Evolutionary conservation across 2,329 filamentous ascomycete genomes (phyloP).

Genomic region (Catunica adiposa): DNA sequence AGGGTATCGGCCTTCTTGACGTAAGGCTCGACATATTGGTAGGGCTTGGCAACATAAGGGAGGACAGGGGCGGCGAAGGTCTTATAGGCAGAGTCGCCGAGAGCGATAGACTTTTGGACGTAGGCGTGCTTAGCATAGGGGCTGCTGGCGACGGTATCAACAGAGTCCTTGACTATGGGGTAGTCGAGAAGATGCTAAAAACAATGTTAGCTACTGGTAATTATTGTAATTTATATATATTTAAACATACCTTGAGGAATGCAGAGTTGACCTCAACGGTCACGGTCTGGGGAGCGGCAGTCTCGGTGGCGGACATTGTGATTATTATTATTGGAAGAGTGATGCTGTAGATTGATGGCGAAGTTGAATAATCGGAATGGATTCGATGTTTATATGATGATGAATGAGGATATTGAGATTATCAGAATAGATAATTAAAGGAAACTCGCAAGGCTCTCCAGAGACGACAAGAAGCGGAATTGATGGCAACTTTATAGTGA

Average conservation of each 20-base stretch:
- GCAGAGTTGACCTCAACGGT: slow-evolving; percentile 25
- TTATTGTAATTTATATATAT: not conserved
- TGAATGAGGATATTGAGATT: not conserved
- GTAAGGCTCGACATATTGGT: slow-evolving; percentile 71
- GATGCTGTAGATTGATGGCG: not conserved
- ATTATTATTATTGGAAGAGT: not conserved
- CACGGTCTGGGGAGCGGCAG: slow-evolving; percentile 5
- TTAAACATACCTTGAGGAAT: slow-evolving; percentile 30
- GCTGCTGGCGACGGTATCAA: slow-evolving; percentile 27
- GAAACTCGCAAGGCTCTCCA: not conserved
- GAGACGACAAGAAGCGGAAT: not conserved
- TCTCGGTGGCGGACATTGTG: slow-evolving; percentile 24
- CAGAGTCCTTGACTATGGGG: slow-evolving; percentile 63
- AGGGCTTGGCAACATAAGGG: slow-evolving; percentile 53
- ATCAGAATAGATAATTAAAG: not conserved
- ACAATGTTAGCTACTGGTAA: not conserved
- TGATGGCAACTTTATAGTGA: not conserved
- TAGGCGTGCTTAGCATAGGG: slow-evolving; percentile 69
- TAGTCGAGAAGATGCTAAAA: slow-evolving; percentile 67
- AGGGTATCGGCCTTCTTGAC: slow-evolving; percentile 65
- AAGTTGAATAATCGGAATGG: not conserved
- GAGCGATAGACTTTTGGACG: slow-evolving; percentile 64
- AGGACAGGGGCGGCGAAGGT: slow-evolving; percentile 62
- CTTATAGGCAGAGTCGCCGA: slow-evolving; percentile 59
- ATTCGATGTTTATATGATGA: not conserved